Evolutionary conservation across 1,139 yeast species (phyloP).

Genomic region (Candida freyschussii): DNA sequence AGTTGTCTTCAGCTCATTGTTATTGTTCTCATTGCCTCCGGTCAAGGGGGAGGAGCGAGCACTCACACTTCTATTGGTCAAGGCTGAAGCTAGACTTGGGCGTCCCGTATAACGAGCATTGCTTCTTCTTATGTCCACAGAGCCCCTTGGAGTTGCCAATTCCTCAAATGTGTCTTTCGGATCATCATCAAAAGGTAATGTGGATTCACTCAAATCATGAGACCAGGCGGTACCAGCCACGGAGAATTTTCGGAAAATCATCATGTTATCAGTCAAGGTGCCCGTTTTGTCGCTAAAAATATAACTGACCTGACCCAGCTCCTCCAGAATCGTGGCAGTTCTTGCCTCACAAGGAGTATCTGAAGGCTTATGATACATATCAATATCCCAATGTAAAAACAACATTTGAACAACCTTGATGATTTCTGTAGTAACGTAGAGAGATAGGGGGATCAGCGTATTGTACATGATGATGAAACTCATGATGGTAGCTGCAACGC

Average conservation of each 20-base stretch:
- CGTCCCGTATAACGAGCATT: slow-evolving; percentile 40
- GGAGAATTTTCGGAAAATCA: slow-evolving; percentile 81
- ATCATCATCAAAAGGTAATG: no score
- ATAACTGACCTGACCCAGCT: slow-evolving; percentile 93
- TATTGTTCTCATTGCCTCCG: slow-evolving; percentile 15
- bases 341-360: slow-evolving; percentile 93
- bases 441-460: slow-evolving; percentile 88
- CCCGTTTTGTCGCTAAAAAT: slow-evolving; percentile 97
- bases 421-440: slow-evolving; percentile 95
- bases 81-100: slow-evolving; percentile 46
- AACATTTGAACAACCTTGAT: slow-evolving; percentile 83
- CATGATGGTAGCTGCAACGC: slow-evolving; percentile 89
- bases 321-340: slow-evolving; percentile 93
- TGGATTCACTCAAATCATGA: slow-evolving; percentile 62
- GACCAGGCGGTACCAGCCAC: slow-evolving; percentile 88
- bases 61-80: slow-evolving; percentile 14
- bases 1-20: slow-evolving; percentile 42
- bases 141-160: slow-evolving; percentile 22
- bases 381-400: slow-evolving; percentile 82
- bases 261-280: slow-evolving; percentile 84
- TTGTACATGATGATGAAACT: slow-evolving; percentile 96
- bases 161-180: slow-evolving; percentile 5
- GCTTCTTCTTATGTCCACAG: slow-evolving; percentile 36
- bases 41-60: neutral
- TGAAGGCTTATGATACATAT: slow-evolving; percentile 82